Percentiles rank a stretch among this genome's conserved stretches.
These are phyloP conservation scores for Spiraea crenata DNA, from an alignment of 331 rosid species.

Conservation along the genomic window DNA sequence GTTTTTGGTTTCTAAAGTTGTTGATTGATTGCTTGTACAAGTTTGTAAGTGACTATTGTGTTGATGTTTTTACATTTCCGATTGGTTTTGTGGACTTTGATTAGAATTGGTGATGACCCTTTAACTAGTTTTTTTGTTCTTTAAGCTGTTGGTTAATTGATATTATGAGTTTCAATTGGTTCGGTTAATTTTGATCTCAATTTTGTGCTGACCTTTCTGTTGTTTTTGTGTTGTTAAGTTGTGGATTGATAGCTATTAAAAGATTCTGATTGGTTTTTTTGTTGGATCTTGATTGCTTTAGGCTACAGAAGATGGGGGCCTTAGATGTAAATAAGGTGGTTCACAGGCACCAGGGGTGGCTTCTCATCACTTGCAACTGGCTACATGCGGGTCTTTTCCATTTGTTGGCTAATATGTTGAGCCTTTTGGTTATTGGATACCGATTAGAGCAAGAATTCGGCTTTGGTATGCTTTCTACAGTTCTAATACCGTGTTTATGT, in stretches of 20 bases:
- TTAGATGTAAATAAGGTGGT: constrained; percentile 71
- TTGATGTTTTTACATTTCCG: too few relatives aligned
- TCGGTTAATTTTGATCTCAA: not conserved
- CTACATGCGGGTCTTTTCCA: constrained; percentile 93
- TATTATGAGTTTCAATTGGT: not conserved
- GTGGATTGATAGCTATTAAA: constrained; percentile 4
- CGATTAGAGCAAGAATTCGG: constrained; percentile 99
- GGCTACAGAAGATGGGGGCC: constrained; percentile 90
- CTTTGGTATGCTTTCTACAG: constrained; percentile 48
- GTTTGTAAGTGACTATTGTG: too few relatives aligned
- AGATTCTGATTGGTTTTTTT: not conserved
- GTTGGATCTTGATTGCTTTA: constrained; percentile 29
- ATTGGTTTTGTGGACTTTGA: too few relatives aligned
- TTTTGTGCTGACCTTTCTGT: not conserved
- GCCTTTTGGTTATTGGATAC: constrained; percentile 82
- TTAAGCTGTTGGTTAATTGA: not conserved
- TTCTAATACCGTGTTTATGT: not conserved
- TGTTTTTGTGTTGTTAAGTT: not conserved
- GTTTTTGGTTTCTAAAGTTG: too few relatives aligned
- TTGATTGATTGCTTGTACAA: too few relatives aligned
- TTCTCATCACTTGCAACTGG: constrained; percentile 86
- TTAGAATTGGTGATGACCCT: too few relatives aligned
- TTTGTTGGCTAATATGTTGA: constrained; percentile 80
- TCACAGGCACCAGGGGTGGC: constrained; percentile 77
- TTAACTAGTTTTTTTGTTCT: not conserved